Base-by-base conservation (phyloP, 1,139 yeast species). In the Debaryomycetaceae sp. region DNA sequence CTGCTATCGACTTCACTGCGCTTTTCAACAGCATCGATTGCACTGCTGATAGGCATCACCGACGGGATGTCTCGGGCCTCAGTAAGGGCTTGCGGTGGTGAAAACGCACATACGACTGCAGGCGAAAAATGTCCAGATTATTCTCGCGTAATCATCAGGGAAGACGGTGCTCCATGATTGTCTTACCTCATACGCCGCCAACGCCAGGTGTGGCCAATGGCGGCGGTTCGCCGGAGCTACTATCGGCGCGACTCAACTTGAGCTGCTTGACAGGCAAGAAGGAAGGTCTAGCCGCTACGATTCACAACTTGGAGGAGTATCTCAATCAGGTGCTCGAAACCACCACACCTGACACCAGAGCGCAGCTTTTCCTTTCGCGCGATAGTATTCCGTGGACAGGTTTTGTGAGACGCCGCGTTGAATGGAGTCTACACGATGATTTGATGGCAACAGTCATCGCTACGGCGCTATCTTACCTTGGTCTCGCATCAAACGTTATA, bases 401-500 rank as follows among this genome's bases (percentile, higher is more conserved):
- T 6, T 18, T 18, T 18, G 6, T 10, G 8, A 18, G 10, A 18
- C 10, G 6, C 20, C 6, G 10, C 10, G 20, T 13, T 4, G 27
- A 35, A 3, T 63, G 69, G 69, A 39, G 45, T 2, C 35, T 62
- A 16, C 32, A 36, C 8, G 40, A 51, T 28, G 70, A 64, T 31
- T 35, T 61, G 4, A 54, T 54, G 30, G 34, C 48, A 18, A 35
- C 44, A 1, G 23, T 55, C 4, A 30, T 54, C 0, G 39, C 65
- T 0, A 36, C 47, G 4, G 36, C 62, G 0, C 44, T 61, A 25
- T 39, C 52, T 7, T 62, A 62, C 32, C 44, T 51, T 6, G 39
- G 49, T 25, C 45, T 63, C 8, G 69, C 66, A 1, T 54, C 63
- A 4, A 59, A 59, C 27, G 38, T 60, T 27, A 45, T 51, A 10